Evolutionary conservation across 2,329 filamentous ascomycete genomes (phyloP), one percentile per base, ranked within the genome.

Genomic region (Pseudogymnoascus sp.): DNA sequence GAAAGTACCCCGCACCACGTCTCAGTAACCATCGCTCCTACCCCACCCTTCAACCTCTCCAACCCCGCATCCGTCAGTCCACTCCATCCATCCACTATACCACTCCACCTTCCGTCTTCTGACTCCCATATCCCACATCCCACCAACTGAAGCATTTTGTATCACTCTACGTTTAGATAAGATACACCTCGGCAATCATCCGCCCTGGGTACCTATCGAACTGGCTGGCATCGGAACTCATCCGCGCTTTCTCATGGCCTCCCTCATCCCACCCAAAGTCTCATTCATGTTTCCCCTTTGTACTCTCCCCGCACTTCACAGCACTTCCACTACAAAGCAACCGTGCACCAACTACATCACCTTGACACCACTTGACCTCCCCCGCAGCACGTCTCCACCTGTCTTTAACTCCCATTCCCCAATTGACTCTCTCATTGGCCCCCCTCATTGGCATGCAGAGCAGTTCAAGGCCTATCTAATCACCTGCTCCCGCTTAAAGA

Each of bases 81-180:
- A 47, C 26, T 12, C 6, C 45, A 51, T 14, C 29, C n/a, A 21
- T 21, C 23, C 23, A 26, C 23, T 6, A 14, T 26, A 10, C 29
- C 42, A 51, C 14, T 51, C 47, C 47, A 54, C 47, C 47, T 54
- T 54, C 47, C 47, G 47, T 54, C 47, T 54, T 54, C 47, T 34
- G 47, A 54, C 26, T 34, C 14, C 23, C 45, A 23, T 42, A 45
- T 21, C 42, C 23, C 45, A 23, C 18, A 45, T 21, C 42, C 45
- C 12, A 18, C 47, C 26, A 31, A 54, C n/a, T 54, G 23, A 54
- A 54, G 47, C 26, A 5, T 14, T 11, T 18, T 34, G 47, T 31
- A 34, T 16, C 10, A 54, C 47, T 23, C 18, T 34, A 34, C 47
- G 8, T 16, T 54, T 31, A 54, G 47, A 34, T 54, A 54, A 54